Percentiles rank a stretch among this genome's conserved stretches.
Conservation (phyloP, 805 yeast genomes). For the Zygosaccharomyces kombuchaensis region DNA sequence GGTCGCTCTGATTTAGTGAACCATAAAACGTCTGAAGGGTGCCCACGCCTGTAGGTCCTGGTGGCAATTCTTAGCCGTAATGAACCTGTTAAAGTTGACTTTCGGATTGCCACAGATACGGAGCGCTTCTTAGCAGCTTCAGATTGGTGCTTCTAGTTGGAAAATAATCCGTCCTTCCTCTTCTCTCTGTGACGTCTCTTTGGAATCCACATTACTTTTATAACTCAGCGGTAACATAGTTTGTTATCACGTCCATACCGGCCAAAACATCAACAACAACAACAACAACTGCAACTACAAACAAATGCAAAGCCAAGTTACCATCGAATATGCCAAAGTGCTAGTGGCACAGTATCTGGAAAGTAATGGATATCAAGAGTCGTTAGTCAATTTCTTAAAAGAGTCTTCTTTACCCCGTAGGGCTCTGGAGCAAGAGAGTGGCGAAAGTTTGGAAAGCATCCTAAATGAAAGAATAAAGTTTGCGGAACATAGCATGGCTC, state of each 20-base stretch:
- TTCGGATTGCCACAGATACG: too few species aligned
- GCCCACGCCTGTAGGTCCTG: too few species aligned
- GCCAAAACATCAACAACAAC: neutral
- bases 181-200: neutral
- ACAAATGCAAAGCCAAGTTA: neutral
- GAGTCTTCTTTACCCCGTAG: constrained; percentile 22
- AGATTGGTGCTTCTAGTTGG: too few species aligned
- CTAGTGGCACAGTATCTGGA: constrained; percentile 59
- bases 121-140: too few species aligned
- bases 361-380: constrained; percentile 42
- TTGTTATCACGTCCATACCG: neutral
- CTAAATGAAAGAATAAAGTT: constrained; percentile 28
- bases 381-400: constrained; percentile 46
- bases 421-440: constrained; percentile 7
- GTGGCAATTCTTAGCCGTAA: too few species aligned
- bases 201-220: too few species aligned
- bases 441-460: constrained; percentile 22
- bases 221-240: neutral
- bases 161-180: neutral
- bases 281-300: neutral
- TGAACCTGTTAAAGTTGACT: too few species aligned
- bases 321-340: constrained; percentile 25
- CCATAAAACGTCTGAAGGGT: too few species aligned
- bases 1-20: too few species aligned
- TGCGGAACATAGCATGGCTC: constrained; percentile 17